Evolutionary conservation across 768 basidiomycete species (phyloP).

Genomic region (Russula griseocarnosa): DNA sequence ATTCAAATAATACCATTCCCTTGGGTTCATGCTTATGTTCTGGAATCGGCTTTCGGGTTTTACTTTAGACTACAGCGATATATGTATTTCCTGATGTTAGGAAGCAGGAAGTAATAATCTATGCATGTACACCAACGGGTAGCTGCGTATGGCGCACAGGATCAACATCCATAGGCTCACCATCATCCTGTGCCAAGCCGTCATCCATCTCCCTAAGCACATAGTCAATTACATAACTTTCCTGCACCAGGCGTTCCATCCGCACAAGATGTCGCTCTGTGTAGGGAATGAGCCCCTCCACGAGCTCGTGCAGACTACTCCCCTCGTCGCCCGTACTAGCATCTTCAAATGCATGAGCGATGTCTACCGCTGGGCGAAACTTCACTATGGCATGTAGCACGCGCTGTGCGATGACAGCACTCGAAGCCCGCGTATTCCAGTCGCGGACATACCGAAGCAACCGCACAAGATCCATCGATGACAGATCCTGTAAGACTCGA

Average conservation of each 20-base stretch:
- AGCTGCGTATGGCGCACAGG: background rate
- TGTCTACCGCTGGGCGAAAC: constrained; percentile 66
- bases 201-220: constrained; percentile 81
- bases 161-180: constrained; percentile 30
- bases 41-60: background rate
- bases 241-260: constrained; percentile 84
- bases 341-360: constrained; percentile 57
- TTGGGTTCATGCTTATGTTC: background rate
- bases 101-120: background rate
- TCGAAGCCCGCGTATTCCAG: constrained; percentile 96
- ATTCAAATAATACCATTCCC: background rate
- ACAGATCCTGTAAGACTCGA: constrained; percentile 70
- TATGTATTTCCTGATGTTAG: background rate
- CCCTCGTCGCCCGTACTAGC: constrained; percentile 26
- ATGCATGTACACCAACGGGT: background rate
- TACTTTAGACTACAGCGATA: background rate
- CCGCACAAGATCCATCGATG: constrained; percentile 68
- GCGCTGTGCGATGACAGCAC: constrained; percentile 77
- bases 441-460: constrained; percentile 78
- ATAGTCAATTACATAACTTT: constrained; percentile 94
- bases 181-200: constrained; percentile 42
- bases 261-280: constrained; percentile 88
- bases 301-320: constrained; percentile 56
- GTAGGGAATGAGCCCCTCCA: constrained; percentile 88
- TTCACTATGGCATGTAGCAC: constrained; percentile 80